phyloP scores from a whole-genome alignment of 768 basidiomycete species.

The Lactifluus piperatus region DNA sequence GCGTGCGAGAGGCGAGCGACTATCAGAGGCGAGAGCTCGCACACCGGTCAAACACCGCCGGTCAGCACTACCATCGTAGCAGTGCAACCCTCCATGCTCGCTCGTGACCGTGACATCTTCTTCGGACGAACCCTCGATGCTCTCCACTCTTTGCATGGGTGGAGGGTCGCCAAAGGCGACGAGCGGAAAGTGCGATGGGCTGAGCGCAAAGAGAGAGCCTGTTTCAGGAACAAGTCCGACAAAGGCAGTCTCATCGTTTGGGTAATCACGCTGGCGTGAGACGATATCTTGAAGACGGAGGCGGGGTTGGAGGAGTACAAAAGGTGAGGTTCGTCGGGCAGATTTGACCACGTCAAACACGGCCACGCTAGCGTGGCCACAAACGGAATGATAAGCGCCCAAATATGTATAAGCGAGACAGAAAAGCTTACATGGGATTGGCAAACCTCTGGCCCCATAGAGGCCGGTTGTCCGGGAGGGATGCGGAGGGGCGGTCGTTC shows the following conservation, averaged over 20 bases:
- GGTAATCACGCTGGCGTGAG: slow-evolving; percentile 37
- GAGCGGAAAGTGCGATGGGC: slow-evolving; percentile 70
- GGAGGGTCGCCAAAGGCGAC: slow-evolving; percentile 55
- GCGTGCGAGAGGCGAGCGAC: slow-evolving; percentile 33
- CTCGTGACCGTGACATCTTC: background rate
- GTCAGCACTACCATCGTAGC: slow-evolving; percentile 33
- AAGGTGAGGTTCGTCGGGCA: slow-evolving; percentile 44
- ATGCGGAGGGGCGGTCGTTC: slow-evolving; percentile 25
- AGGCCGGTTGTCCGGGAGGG: slow-evolving; percentile 30
- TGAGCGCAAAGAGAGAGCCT: slow-evolving; percentile 78
- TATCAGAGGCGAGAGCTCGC: slow-evolving; percentile 43
- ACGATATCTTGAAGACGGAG: slow-evolving; percentile 68
- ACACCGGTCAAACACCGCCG: slow-evolving; percentile 57
- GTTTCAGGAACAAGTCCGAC: slow-evolving; percentile 70
- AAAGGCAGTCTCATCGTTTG: slow-evolving; percentile 59
- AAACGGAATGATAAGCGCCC: background rate
- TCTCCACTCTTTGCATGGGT: slow-evolving; percentile 21
- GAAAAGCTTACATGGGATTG: slow-evolving; percentile 53
- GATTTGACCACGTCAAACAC: slow-evolving; percentile 66
- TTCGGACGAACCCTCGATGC: slow-evolving; percentile 29
- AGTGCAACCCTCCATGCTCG: slow-evolving; percentile 15
- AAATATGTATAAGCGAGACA: background rate
- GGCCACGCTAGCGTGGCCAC: slow-evolving; percentile 51
- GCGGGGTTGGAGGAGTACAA: slow-evolving; percentile 83
- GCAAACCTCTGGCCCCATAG: slow-evolving; percentile 55